Evolutionary conservation across 805 yeast species (phyloP), one percentile per base, ranked within the genome.

Genomic region (Metschnikowia koreensis): DNA sequence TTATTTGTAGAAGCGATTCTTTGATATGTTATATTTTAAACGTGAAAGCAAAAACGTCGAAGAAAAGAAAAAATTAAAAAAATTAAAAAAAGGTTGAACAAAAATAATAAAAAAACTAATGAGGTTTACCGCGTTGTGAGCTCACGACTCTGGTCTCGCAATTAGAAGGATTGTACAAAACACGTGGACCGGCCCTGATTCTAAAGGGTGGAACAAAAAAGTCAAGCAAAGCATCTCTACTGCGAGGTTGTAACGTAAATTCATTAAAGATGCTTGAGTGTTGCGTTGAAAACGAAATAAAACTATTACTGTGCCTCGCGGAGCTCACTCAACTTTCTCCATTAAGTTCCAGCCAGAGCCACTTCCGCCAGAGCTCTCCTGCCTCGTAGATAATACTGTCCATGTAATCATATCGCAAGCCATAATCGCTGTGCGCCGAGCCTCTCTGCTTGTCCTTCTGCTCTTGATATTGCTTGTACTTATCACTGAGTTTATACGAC

Each of bases 311-410:
- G 22, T 22, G 22, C 4, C 22, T 22, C 22, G 22, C 34, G 12
- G 12, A 31, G 6, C 34, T 31, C 34, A 12, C 3, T 38, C 36
- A 48, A 15, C 44, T n/a, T 13, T 51, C 55, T 16, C 70, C 74
- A 41, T 63, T 59, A 69, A 70, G 66, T 53, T 74, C 79, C 56
- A 66, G 58, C 75, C 75, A 88, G 38, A 87, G 70, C 89, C 93
- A 88, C 60, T 83, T 86, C 57, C 97, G 75, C 96, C 96, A 89
- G 41, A 87, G 74, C 62, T 89, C 96, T 33, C 96, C 96, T 2
- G 96, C 92, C 65, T 86, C 92, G 50, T 74, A 71, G 41, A 89
- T 76, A 29, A 89, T 77, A 57, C 84, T 86, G 62, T 87, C 91
- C 65, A 89, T 86, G 58, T 87, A 89, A 56, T 79, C 80, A 39